A percentile compares a stretch with the other conserved stretches of the same genome.
Evolutionary conservation across 495 filamentous ascomycete genomes (phyloP).

Genomic region (Neurospora sp.): DNA sequence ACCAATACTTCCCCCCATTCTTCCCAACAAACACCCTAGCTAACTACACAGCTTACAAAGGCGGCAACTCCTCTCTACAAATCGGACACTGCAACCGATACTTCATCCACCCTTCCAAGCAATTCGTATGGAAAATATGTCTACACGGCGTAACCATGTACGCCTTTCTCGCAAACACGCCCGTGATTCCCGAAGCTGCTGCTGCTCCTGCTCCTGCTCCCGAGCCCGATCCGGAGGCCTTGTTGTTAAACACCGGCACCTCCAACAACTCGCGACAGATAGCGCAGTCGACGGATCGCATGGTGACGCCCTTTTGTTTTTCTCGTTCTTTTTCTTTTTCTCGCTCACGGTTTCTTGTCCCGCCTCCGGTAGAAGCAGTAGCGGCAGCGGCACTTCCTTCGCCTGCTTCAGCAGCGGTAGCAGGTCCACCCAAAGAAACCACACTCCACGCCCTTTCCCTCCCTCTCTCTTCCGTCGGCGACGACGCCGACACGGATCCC

Average conservation of each 20-base stretch:
- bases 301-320: slow-evolving; percentile 37
- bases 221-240: too few relatives aligned
- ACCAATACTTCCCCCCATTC: neutral
- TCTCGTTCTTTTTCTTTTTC: slow-evolving; percentile 26
- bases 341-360: slow-evolving; percentile 13
- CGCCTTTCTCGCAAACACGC: slow-evolving; percentile 61
- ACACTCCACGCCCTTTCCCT: slow-evolving; percentile 5
- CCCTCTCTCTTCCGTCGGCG: slow-evolving; percentile 19
- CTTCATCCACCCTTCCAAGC: slow-evolving; percentile 93
- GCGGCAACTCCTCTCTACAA: slow-evolving; percentile 80
- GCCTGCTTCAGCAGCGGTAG: neutral
- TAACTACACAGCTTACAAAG: slow-evolving; percentile 42
- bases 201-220: neutral
- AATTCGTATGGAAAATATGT: slow-evolving; percentile 90
- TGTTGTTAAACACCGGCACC: slow-evolving; percentile 56
- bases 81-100: slow-evolving; percentile 91
- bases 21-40: neutral
- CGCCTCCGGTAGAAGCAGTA: neutral
- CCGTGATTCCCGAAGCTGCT: slow-evolving; percentile 41
- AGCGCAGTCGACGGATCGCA: slow-evolving; percentile 64
- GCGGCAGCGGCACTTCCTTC: neutral
- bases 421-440: neutral
- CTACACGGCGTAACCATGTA: slow-evolving; percentile 98
- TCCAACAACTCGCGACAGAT: slow-evolving; percentile 90
- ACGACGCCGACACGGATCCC: slow-evolving; percentile 7